Evolutionary conservation across 495 filamentous ascomycete genomes (phyloP).

Genomic region (Mycothermus thermophilus): DNA sequence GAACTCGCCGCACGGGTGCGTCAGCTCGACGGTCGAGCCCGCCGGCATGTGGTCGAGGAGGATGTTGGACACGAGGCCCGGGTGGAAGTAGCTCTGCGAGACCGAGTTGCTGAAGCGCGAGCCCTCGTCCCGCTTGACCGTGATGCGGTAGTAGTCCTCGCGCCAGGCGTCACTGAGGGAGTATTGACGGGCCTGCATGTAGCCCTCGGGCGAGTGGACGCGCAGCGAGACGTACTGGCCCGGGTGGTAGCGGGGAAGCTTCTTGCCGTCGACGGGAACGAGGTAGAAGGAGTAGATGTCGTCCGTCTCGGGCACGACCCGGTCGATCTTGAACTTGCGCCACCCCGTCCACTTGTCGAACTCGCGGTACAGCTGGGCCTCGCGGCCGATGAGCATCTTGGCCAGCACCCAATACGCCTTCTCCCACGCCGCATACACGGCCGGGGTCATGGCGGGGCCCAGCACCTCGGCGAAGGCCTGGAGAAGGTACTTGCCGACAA

Average conservation of each 20-base stretch:
- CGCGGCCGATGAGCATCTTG: slow-evolving; percentile 52
- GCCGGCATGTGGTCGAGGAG: slow-evolving; percentile 46
- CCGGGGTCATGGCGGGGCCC: slow-evolving; percentile 49
- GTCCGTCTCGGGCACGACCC: slow-evolving; percentile 46
- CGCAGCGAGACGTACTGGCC: slow-evolving; percentile 59
- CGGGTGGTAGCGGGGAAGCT: slow-evolving; percentile 46
- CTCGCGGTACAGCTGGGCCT: slow-evolving; percentile 44
- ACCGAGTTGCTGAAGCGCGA: slow-evolving; percentile 29
- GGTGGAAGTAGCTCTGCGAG: slow-evolving; percentile 24
- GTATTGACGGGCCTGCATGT: slow-evolving; percentile 58
- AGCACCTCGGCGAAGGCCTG: slow-evolving; percentile 53
- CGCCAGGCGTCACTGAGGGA: slow-evolving; percentile 50
- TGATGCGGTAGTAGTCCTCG: slow-evolving; percentile 51
- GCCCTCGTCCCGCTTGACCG: slow-evolving; percentile 52
- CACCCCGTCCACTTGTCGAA: slow-evolving; percentile 47
- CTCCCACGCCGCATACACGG: slow-evolving; percentile 51
- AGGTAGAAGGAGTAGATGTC: slow-evolving; percentile 63
- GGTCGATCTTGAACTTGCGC: slow-evolving; percentile 51
- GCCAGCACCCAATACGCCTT: slow-evolving; percentile 60
- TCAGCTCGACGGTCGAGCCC: slow-evolving; percentile 47
- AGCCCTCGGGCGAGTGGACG: slow-evolving; percentile 39
- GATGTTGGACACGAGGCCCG: slow-evolving; percentile 57
- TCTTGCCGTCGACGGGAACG: slow-evolving; percentile 45
- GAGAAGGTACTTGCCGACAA: slow-evolving; percentile 54
- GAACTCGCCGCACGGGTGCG: slow-evolving; percentile 60